Base-by-base conservation (phyloP, 1,284 basidiomycete genomes). In the Microbotryomycetes sp. region DNA sequence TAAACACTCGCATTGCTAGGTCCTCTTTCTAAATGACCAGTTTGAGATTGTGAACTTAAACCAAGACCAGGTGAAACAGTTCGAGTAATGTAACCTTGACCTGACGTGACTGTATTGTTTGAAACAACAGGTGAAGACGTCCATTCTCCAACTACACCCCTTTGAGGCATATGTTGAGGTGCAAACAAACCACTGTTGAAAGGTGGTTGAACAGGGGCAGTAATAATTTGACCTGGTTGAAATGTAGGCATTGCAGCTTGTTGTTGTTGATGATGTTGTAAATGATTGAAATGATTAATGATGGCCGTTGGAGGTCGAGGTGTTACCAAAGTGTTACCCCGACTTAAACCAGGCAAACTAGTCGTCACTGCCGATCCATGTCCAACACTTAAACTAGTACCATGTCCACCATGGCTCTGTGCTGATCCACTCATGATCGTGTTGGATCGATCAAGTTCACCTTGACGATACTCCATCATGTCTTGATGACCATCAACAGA, bases 261-360 rank as follows among this genome's bases (percentile, higher is more conserved):
- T n/a, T n/a, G n/a, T 14, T n/a, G 26, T 50, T 61, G 62, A 36
- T 31, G 51, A 15, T 56, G 54, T 31, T 64, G 54, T 6, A 60
- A 54, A 36, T 51, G 47, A 49, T 58, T 53, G 54, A 70, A 73
- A 65, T 76, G 75, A 30, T 71, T 70, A 29, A 71, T 65, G 61
- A 76, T 74, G 68, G 73, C 72, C 36, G 75, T 74, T 1, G 75
- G 75, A 5, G 75, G 75, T 3, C 75, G 68, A 30, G 75, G 75
- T 25, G n/a, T 29, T 30, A 69, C 67, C n/a, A 72, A 63, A 26
- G 70, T 71, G 49, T 73, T 69, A 50, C 72, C 70, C 56, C 74
- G 68, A 16, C 57, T 54, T 32, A 71, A 53, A 19, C 66, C 67
- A 25, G 70, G 66, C 16, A 67, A 54, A 31, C 46, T 29, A 32